These are phyloP conservation scores for Lentinula novae-zelandiae DNA, from an alignment of 1,284 basidiomycete species.

Conservation along the genomic window DNA sequence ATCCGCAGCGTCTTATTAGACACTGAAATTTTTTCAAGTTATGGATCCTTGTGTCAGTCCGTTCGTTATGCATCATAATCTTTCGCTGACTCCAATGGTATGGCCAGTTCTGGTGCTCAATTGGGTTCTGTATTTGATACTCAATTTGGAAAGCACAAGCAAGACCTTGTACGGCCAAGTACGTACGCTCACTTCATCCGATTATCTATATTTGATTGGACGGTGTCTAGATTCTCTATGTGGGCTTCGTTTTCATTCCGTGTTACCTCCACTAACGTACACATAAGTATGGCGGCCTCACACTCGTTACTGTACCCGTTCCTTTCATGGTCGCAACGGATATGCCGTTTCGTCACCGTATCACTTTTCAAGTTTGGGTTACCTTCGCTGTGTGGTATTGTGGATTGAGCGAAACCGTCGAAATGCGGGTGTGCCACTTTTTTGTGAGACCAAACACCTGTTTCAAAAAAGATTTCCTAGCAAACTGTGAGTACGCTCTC, in stretches of 20 bases:
- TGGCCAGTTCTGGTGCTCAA: constrained; percentile 21
- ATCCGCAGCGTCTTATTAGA: not conserved
- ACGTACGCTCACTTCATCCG: not conserved
- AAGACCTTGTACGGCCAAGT: constrained; percentile 10
- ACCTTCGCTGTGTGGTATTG: constrained; percentile 29
- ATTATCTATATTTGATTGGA: not conserved
- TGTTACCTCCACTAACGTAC: not conserved
- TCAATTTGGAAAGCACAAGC: constrained; percentile 21
- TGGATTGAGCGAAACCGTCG: constrained; percentile 22
- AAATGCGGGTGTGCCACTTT: constrained; percentile 21
- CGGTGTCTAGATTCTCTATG: constrained; percentile 17
- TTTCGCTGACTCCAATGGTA: not conserved
- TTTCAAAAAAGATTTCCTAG: constrained; percentile 21
- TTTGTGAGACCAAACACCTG: constrained; percentile 12
- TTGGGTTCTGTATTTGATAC: constrained; percentile 24
- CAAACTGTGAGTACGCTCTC: constrained; percentile 18
- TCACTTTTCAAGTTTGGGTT: constrained; percentile 31
- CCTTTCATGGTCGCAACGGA: constrained; percentile 33
- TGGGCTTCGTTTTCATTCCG: constrained; percentile 2
- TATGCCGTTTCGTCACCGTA: constrained; percentile 24
- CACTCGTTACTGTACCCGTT: constrained; percentile 31
- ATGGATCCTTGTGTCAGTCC: constrained; percentile 16
- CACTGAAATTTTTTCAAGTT: constrained; percentile 12
- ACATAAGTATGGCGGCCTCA: constrained; percentile 21
- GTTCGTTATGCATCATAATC: not conserved